A percentile compares a stretch with the other conserved stretches of the same genome.
Conservation (phyloP, 2,329 filamentous ascomycete genomes). For the Byssothecium circinans region DNA sequence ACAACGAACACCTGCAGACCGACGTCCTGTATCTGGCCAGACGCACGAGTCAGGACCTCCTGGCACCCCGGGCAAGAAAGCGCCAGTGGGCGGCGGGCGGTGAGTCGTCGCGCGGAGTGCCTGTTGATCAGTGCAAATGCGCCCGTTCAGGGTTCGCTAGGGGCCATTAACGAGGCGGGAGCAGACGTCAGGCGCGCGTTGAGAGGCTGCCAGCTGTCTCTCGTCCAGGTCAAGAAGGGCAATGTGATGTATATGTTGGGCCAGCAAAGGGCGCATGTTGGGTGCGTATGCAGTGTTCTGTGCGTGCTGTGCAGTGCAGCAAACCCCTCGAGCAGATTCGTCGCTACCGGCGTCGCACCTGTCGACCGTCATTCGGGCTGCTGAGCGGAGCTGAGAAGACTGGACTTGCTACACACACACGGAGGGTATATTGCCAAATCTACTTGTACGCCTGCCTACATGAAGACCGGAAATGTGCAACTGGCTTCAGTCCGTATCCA, state of each 20-base stretch:
- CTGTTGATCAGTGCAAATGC: conserved; percentile 33
- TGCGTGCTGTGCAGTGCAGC: neutral
- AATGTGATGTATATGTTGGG: conserved; percentile 24
- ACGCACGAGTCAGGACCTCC: conserved; percentile 27
- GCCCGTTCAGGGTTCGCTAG: conserved; percentile 2
- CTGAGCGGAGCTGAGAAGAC: conserved; percentile 11
- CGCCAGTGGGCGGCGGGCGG: conserved; percentile 26
- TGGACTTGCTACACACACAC: conserved; percentile 8
- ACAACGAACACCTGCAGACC: conserved; percentile 35
- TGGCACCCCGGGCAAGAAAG: conserved; percentile 18
- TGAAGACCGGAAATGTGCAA: neutral
- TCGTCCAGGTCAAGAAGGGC: conserved; percentile 2
- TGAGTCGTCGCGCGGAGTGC: conserved; percentile 30
- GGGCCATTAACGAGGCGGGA: conserved; percentile 25
- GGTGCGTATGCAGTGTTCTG: conserved; percentile 2
- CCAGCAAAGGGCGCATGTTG: conserved; percentile 12
- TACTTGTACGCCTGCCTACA: conserved; percentile 15
- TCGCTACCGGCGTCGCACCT: conserved; percentile 9
- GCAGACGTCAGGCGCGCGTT: conserved; percentile 29
- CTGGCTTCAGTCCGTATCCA: conserved; percentile 49
- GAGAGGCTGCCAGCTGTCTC: conserved; percentile 32
- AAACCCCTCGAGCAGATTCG: conserved; percentile 1
- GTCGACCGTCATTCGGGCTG: conserved; percentile 25
- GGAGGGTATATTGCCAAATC: conserved; percentile 22
- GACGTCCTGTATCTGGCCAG: conserved; percentile 22